Base-by-base conservation (phyloP, 805 yeast genomes). In the Cyberlindnera galapagoensis region DNA sequence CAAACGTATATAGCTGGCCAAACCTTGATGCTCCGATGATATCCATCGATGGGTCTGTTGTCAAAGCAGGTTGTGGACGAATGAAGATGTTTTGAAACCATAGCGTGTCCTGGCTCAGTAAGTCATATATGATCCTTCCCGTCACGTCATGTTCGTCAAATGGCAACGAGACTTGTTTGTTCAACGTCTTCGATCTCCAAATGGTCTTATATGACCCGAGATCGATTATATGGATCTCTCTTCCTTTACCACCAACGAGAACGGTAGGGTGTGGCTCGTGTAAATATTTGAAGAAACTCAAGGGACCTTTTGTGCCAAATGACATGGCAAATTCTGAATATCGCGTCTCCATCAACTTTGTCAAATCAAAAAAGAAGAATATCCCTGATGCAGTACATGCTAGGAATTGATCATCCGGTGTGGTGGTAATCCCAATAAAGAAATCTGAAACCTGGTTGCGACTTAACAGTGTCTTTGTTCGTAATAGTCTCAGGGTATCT, bases 321-420 rank as follows among this genome's bases (percentile, higher is more conserved):
- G 47, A 43, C 51, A 49, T 49, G 6, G 44, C 35, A 21, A 49
- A 46, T 27, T 43, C 46, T 25, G 40, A 35, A 17, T 34, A 47
- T 15, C 34, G 16, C 1, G 47, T 35, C 2, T 31, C 36, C 33
- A 49, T 21, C 3, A 49, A 18, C 20, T 32, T 43, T 6, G 39
- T 43, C 12, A 47, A 6, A 1, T 35, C 33, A 2, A 46, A 29
- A 30, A 46, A 48, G 22, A 45, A 48, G 31, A 48, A 43, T n/a
- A 42, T 45, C 12, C 53, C 53, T 9, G 43, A 28, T 9, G 51
- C 52, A 5, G 53, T 46, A 30, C 44, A 47, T 3, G 44, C 47
- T 18, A 39, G 42, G 20, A 49, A 29, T 34, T 32, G 18, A 5
- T 24, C 34, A 2, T 28, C 32, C 14, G 28, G 29, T 7, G 34